phyloP scores from a whole-genome alignment of 2,329 filamentous ascomycete species.

The Cladosporium sp. region DNA sequence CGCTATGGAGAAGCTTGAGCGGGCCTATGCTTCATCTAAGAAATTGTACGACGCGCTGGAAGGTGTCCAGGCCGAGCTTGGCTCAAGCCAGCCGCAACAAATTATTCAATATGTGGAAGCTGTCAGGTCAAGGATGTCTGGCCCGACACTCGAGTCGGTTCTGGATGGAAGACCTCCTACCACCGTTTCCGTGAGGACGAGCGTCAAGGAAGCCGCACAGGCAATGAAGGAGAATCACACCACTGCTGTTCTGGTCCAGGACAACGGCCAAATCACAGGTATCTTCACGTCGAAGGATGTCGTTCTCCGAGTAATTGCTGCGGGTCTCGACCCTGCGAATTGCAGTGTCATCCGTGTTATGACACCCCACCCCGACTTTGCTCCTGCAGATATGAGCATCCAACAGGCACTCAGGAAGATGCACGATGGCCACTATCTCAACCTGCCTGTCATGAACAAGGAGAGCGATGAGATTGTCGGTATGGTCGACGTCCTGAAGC shows the following conservation, averaged over 20 bases:
- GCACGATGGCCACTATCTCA: conserved; percentile 98
- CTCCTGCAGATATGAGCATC: conserved; percentile 97
- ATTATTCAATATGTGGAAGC: conserved; percentile 99
- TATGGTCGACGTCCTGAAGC: conserved; percentile 97
- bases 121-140: conserved; percentile 92
- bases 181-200: conserved; percentile 91
- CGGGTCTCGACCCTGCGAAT: conserved; percentile 85
- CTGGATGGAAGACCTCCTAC: conserved; percentile 87
- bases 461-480: conserved; percentile 94
- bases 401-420: conserved; percentile 97
- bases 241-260: conserved; percentile 91
- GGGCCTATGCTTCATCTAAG: conserved; percentile 94
- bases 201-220: conserved; percentile 89
- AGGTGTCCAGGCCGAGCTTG: conserved; percentile 94
- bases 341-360: conserved; percentile 98
- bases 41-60: conserved; percentile 97
- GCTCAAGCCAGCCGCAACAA: conserved; percentile 92
- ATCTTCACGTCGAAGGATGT: conserved; percentile 99
- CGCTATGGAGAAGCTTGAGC: conserved; percentile 98
- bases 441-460: conserved; percentile 92
- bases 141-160: conserved; percentile 90
- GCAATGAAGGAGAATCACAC: conserved; percentile 99
- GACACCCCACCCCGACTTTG: conserved; percentile 98
- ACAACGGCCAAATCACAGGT: conserved; percentile 94
- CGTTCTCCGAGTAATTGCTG: conserved; percentile 93